phyloP scores from a whole-genome alignment of 2,329 filamentous ascomycete genomes.

The Pyrenophora teres region DNA sequence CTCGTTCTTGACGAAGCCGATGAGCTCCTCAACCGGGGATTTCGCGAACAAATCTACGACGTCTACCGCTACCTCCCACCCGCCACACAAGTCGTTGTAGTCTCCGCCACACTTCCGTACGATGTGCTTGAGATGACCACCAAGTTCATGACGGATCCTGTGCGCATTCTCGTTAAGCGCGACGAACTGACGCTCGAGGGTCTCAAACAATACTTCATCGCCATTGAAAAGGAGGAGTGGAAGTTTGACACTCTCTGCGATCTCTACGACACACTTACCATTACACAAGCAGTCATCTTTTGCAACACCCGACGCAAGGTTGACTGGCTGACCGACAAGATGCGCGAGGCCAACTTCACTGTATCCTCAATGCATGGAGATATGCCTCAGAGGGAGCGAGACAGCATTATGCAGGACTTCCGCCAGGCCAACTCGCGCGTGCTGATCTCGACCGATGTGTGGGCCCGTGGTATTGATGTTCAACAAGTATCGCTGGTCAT shows the following conservation, averaged over 20 bases:
- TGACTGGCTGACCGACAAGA: constrained; percentile 99
- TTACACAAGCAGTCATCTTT: constrained; percentile 99
- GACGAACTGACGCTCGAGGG: constrained; percentile 98
- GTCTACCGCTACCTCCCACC: constrained; percentile 99
- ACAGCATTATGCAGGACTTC: constrained; percentile 99
- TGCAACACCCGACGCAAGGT: constrained; percentile 99
- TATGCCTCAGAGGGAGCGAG: constrained; percentile 97
- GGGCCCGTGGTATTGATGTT: constrained; percentile 99
- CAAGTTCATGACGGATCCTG: constrained; percentile 99
- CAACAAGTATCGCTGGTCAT: constrained; percentile 99
- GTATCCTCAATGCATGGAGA: constrained; percentile 99
- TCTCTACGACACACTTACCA: constrained; percentile 98
- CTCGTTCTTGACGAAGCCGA: constrained; percentile 99
- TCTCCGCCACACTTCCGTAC: constrained; percentile 98
- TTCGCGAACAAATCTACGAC: constrained; percentile 99
- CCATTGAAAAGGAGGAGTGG: constrained; percentile 99
- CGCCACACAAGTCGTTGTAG: constrained; percentile 96
- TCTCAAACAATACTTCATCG: constrained; percentile 99
- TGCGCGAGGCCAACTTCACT: constrained; percentile 97
- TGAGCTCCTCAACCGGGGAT: constrained; percentile 98
- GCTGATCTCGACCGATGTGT: constrained; percentile 94
- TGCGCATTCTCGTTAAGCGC: constrained; percentile 99
- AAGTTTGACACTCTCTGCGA: constrained; percentile 99
- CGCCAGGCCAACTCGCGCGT: constrained; percentile 98
- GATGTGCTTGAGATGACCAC: constrained; percentile 99